These are phyloP conservation scores for Talaromyces sp. DNA, from an alignment of 2,329 filamentous ascomycete species.

Conservation along the genomic window DNA sequence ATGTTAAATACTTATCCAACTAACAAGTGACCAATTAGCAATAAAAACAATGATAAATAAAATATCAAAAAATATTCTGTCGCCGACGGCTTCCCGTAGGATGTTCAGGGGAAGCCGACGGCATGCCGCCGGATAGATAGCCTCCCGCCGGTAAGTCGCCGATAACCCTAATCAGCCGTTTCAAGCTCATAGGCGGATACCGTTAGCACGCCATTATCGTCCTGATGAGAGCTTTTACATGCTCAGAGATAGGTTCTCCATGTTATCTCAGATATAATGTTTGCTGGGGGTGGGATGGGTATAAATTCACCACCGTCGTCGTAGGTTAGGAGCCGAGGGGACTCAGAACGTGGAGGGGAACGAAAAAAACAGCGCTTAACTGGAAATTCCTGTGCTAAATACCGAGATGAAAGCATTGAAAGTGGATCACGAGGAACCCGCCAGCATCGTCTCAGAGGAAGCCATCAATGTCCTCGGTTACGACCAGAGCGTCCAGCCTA, in stretches of 20 bases:
- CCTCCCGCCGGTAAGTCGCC: neutral
- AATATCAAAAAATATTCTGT: neutral
- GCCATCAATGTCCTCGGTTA: conserved; percentile 3
- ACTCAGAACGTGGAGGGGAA: neutral
- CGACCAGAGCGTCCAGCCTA: neutral
- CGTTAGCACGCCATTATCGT: conserved; percentile 12
- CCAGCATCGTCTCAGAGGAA: neutral
- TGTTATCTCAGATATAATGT: neutral
- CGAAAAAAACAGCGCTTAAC: neutral
- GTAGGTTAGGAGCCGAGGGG: neutral
- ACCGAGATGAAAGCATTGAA: neutral
- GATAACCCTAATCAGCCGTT: neutral
- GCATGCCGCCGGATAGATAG: conserved; percentile 15
- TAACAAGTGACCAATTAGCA: neutral
- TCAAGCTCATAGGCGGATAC: conserved; percentile 4
- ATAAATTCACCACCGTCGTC: neutral
- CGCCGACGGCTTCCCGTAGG: conserved; percentile 3
- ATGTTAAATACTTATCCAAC: neutral
- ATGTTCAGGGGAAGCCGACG: conserved; percentile 10
- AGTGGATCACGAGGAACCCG: neutral
- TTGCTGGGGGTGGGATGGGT: neutral
- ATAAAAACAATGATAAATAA: neutral
- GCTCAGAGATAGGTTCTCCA: neutral
- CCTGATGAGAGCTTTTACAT: conserved; percentile 14
- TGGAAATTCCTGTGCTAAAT: neutral